phyloP scores from a whole-genome alignment of 2,329 filamentous ascomycete species.

The Tricladium varicosporioides region DNA sequence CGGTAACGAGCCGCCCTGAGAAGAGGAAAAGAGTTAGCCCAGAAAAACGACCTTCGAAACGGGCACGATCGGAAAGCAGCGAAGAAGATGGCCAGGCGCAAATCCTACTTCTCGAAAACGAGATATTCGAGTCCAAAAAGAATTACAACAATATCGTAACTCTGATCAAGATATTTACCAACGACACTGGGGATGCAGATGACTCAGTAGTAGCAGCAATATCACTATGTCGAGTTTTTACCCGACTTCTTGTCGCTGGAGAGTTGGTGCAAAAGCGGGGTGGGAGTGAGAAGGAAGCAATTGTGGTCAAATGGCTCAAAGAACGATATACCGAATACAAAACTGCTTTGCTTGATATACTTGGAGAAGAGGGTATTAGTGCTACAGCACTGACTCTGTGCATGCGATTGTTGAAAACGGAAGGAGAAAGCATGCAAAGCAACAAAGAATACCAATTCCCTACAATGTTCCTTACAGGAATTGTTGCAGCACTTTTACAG shows the following conservation, averaged over 20 bases:
- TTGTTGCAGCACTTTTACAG: slow-evolving; percentile 62
- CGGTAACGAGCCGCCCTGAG: slow-evolving; percentile 12
- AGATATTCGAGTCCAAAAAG: slow-evolving; percentile 81
- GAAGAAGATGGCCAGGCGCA: slow-evolving; percentile 58
- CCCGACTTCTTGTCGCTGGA: slow-evolving; percentile 74
- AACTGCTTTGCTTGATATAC: slow-evolving; percentile 55
- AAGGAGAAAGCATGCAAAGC: slow-evolving; percentile 61
- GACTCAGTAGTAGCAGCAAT: slow-evolving; percentile 68
- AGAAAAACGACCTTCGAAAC: slow-evolving; percentile 44
- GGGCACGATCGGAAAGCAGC: slow-evolving; percentile 41
- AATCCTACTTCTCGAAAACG: slow-evolving; percentile 73
- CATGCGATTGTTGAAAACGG: slow-evolving; percentile 82
- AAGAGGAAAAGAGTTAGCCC: slow-evolving; percentile 52
- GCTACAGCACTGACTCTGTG: slow-evolving; percentile 71
- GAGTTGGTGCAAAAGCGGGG: slow-evolving; percentile 64
- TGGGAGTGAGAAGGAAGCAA: slow-evolving; percentile 68
- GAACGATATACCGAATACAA: slow-evolving; percentile 73
- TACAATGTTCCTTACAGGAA: slow-evolving; percentile 59
- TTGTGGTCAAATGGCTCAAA: slow-evolving; percentile 76
- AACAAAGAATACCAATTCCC: slow-evolving; percentile 69
- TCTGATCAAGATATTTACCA: slow-evolving; percentile 60
- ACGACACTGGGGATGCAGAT: slow-evolving; percentile 49
- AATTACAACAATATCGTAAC: slow-evolving; percentile 88
- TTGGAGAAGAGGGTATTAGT: slow-evolving; percentile 62
- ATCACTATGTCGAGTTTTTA: slow-evolving; percentile 82